Evolutionary conservation across 495 filamentous ascomycete genomes (phyloP).

Genomic region (Penicillium parvum): DNA sequence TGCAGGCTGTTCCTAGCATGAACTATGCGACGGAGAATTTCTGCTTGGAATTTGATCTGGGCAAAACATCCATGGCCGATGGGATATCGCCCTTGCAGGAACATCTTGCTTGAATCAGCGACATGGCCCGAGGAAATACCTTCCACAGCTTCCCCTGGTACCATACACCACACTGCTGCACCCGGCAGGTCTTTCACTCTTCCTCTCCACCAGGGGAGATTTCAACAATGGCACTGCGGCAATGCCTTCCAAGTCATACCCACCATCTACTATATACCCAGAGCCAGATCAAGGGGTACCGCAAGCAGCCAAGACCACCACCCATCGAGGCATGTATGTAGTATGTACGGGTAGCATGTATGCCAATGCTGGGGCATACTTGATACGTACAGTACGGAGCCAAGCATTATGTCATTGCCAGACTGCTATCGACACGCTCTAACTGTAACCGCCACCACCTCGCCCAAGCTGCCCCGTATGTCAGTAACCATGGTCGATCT

Average conservation of each 20-base stretch:
- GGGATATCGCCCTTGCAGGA: conserved; percentile 20
- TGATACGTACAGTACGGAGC: no score
- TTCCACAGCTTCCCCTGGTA: conserved; percentile 5
- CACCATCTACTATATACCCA: no score
- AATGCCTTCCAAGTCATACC: no score
- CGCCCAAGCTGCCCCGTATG: conserved; percentile 25
- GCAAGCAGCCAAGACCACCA: conserved; percentile 16
- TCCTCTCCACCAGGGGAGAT: no score
- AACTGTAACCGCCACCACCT: conserved; percentile 10
- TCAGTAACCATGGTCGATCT: conserved; percentile 19
- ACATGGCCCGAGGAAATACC: conserved; percentile 9
- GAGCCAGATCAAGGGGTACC: conserved; percentile 17
- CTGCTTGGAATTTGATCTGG: neutral
- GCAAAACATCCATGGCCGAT: no score
- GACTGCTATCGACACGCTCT: conserved; percentile 13
- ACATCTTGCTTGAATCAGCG: conserved; percentile 16
- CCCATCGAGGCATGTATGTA: conserved; percentile 9
- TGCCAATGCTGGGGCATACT: conserved; percentile 16
- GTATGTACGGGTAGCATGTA: conserved; percentile 4
- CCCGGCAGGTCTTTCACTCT: no score
- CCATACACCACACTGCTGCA: conserved; percentile 3
- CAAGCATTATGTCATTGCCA: conserved; percentile 18
- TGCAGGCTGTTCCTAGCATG: neutral
- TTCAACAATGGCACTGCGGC: no score
- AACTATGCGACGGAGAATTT: neutral